Evolutionary conservation across 1,284 basidiomycete species (phyloP), one percentile per base, ranked within the genome.

Genomic region (Trichosporon asahii): DNA sequence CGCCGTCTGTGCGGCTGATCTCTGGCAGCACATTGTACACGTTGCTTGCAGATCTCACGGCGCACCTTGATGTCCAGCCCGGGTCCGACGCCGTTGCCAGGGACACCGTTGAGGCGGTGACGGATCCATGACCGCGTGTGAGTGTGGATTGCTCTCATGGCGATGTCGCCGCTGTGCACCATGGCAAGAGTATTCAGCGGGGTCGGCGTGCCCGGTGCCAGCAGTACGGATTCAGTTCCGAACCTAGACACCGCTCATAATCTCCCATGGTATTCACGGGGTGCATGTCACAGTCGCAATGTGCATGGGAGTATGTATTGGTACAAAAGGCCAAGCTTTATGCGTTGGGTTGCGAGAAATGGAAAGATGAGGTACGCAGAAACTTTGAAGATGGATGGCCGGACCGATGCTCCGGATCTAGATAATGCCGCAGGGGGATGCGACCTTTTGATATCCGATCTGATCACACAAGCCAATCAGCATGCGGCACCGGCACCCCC

Each of bases 401-500:
- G 40, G 40, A n/a, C 18, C 40, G 18, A n/a, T 33, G 40, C 15
- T 8, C 25, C 53, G 53, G 53, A 57, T 57, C 53, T 57, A 57
- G 53, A 57, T 25, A 25, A 57, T 57, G 53, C 53, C 53, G 53
- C 53, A 57, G 25, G 14, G 23, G 12, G 25, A 29, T 57, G 53
- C 53, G 53, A 57, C 53, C 53, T 57, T 57, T 57, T 57, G 53
- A 57, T 57, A 57, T 57, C 53, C 53, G 53, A 57, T 25, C 53
- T 57, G 53, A 57, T 57, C 53, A 29, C 53, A 4, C 25, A 12
- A 27, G 3, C 53, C 53, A 57, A 57, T 57, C 25, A 57, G 12
- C 4, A 11, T 11, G 53, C 53, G 12, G 23, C 23, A 25, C 4
- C 25, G 25, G 25, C 23, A 27, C 53, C 31, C 31, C 2, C n/a